These are phyloP conservation scores for Coccomyxa sp. DNA, from an alignment of 139 green algal genomes.

Conservation along the genomic window DNA sequence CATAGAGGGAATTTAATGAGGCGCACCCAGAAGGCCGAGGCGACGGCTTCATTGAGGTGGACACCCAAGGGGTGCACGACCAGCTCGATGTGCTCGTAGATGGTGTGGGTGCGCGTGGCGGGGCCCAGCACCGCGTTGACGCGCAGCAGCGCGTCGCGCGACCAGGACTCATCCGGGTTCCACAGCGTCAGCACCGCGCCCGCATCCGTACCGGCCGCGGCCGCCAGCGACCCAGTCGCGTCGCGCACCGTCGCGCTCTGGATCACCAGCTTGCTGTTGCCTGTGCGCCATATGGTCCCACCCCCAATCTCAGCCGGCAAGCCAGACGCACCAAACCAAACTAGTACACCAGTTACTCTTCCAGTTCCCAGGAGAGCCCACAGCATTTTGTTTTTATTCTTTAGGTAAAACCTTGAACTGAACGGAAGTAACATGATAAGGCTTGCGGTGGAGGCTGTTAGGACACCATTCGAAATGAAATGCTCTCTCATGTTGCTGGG, in stretches of 20 bases:
- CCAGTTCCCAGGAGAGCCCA: too few relatives aligned
- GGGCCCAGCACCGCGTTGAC: constrained; percentile 22
- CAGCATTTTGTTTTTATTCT: too few relatives aligned
- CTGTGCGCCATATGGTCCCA: constrained; percentile 1
- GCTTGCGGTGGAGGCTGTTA: too few relatives aligned
- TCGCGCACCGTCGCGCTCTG: constrained; percentile 37
- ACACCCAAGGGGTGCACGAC: constrained; percentile 57
- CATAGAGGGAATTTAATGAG: background rate
- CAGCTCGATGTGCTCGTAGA: constrained; percentile 67
- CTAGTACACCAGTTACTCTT: too few relatives aligned
- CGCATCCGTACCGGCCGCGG: constrained; percentile 24
- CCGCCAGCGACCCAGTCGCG: constrained; percentile 15
- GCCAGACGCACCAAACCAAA: too few relatives aligned
- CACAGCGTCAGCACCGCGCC: constrained; percentile 55
- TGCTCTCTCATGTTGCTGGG: too few relatives aligned
- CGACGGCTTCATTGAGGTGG: constrained; percentile 50
- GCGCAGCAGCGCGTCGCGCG: constrained; percentile 32
- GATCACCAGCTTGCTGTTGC: constrained; percentile 47
- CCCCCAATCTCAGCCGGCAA: too few relatives aligned
- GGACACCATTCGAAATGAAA: too few relatives aligned
- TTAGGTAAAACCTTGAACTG: too few relatives aligned
- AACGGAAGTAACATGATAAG: too few relatives aligned
- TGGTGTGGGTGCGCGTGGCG: constrained; percentile 13
- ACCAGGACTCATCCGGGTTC: constrained; percentile 55
- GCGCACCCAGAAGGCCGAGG: constrained; percentile 39